phyloP scores from a whole-genome alignment of 257 asterid species.

The Linaria vulgaris region DNA sequence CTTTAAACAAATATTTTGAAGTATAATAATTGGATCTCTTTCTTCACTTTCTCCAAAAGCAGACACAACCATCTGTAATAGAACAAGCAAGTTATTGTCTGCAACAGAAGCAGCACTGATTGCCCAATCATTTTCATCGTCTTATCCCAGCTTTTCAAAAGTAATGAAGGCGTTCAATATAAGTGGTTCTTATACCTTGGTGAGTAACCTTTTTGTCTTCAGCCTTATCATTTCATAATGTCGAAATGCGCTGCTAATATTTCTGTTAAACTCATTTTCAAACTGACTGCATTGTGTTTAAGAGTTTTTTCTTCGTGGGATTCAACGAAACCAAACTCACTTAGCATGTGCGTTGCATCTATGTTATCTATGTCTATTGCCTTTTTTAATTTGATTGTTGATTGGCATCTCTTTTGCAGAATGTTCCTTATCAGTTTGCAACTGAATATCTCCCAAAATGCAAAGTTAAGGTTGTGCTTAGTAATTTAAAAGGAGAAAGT shows the following conservation, averaged over 20 bases:
- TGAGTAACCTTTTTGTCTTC: slow-evolving; percentile 35
- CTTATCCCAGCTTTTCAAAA: slow-evolving; percentile 67
- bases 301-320: background rate
- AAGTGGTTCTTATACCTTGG: slow-evolving; percentile 94
- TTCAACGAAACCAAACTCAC: background rate
- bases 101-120: slow-evolving; percentile 79
- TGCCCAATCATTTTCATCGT: slow-evolving; percentile 64
- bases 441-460: slow-evolving; percentile 79
- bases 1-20: background rate
- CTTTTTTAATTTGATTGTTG: slow-evolving; percentile 13
- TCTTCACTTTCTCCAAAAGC: slow-evolving; percentile 33
- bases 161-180: slow-evolving; percentile 90
- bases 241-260: slow-evolving; percentile 4
- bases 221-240: slow-evolving; percentile 14
- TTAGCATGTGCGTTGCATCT: slow-evolving; percentile 1
- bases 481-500: slow-evolving; percentile 68
- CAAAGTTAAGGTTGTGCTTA: slow-evolving; percentile 75
- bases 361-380: slow-evolving; percentile 8
- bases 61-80: slow-evolving; percentile 39
- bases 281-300: background rate
- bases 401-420: slow-evolving; percentile 45
- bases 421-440: slow-evolving; percentile 87
- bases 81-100: slow-evolving; percentile 49
- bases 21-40: slow-evolving; percentile 2
- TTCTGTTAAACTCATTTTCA: background rate